Base-by-base conservation (phyloP, 805 yeast species). In the Yarrowia deformans region DNA sequence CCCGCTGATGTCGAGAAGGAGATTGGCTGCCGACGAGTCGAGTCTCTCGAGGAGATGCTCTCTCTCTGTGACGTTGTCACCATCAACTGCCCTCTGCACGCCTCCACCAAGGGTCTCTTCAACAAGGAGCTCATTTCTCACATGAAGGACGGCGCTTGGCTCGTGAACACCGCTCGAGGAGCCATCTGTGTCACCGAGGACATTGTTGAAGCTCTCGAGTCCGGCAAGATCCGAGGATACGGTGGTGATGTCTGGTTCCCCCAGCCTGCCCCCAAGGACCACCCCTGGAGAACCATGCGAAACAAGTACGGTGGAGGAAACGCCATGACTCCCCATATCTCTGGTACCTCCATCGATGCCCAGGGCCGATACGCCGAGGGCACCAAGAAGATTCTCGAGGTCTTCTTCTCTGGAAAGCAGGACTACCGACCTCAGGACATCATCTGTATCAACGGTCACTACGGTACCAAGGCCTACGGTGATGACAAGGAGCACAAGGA, bases 211-310 rank as follows among this genome's bases (percentile, higher is more conserved):
- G 54, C 54, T 16, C 54, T 49, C 8, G 54, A 29, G 37, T 32
- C 37, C 39, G 54, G 54, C 13, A 29, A 49, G 54, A 29, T 49
- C 34, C 54, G 54, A 49, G 54, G 54, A 8, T 49, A 49, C 37
- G 54, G 54, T 49, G 54, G 54, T 32, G 54, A 49, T 8, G 54
- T 49, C 39, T 49, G 54, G 54, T 49, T 49, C 39, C 54, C 54
- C 34, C 54, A 49, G 54, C 54, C 54, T 7, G 54, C 54, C 34
- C 54, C 54, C 14, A 32, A 29, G 37, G 54, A 49, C 37, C 54
- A 49, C 54, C 54, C 54, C 54, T 49, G 54, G 54, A 49, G 54
- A 49, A 32, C 39, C 37, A 49, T 49, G 54, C 54, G 54, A 49
- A 49, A 49, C 54, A 49, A 49, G 54, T 49, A 32, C 37, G 54